A percentile compares a stretch with the other conserved stretches of the same genome.
phyloP scores from a whole-genome alignment of 2,329 filamentous ascomycete species.

The Tolypocladium endophyticum region DNA sequence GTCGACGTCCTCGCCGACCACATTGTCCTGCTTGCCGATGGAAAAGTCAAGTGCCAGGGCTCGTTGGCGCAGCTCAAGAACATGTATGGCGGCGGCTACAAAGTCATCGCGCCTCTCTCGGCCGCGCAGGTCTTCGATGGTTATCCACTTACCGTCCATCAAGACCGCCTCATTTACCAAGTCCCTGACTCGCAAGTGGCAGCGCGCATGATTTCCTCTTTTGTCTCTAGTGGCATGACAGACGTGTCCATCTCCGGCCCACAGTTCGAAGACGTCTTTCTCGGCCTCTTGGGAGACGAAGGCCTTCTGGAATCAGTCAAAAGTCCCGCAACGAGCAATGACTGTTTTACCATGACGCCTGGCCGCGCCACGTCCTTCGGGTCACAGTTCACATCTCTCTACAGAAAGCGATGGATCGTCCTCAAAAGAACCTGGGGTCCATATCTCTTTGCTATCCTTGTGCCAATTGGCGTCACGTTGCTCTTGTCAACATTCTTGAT shows the following conservation, averaged over 20 bases:
- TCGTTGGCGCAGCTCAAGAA: slow-evolving; percentile 55
- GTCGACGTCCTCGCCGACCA: slow-evolving; percentile 58
- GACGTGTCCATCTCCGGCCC: slow-evolving; percentile 19
- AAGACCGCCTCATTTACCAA: slow-evolving; percentile 45
- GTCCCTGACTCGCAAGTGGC: slow-evolving; percentile 26
- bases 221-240: slow-evolving; percentile 36
- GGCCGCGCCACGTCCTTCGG: too few relatives aligned
- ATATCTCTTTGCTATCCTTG: too few relatives aligned
- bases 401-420: too few relatives aligned
- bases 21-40: slow-evolving; percentile 55
- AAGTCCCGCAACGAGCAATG: too few relatives aligned
- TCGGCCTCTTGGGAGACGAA: slow-evolving; percentile 5
- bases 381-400: too few relatives aligned
- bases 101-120: slow-evolving; percentile 32
- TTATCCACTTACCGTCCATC: slow-evolving; percentile 36
- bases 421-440: too few relatives aligned
- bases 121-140: slow-evolving; percentile 17
- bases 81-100: slow-evolving; percentile 52
- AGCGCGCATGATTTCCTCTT: slow-evolving; percentile 22
- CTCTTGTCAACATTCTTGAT: too few relatives aligned
- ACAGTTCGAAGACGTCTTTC: slow-evolving; percentile 22
- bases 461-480: too few relatives aligned
- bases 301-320: not conserved
- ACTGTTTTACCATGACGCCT: too few relatives aligned
- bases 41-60: slow-evolving; percentile 50